Evolutionary conservation across 2,329 filamentous ascomycete species (phyloP).

Genomic region (Alternaria sp.): DNA sequence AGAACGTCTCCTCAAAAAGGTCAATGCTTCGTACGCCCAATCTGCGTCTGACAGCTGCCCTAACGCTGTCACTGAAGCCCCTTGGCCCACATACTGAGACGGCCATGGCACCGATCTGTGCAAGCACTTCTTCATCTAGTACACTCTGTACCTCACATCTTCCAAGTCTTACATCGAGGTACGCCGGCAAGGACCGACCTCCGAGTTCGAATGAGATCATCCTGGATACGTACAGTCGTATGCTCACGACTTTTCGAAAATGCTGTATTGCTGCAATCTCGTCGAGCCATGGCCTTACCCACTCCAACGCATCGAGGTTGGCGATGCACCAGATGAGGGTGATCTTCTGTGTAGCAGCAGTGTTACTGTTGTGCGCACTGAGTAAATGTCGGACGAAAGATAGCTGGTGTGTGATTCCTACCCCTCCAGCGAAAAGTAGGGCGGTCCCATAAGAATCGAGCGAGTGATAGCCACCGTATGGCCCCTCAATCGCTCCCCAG

Average conservation of each 20-base stretch:
- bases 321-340: slow-evolving; percentile 90
- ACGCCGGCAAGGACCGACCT: slow-evolving; percentile 58
- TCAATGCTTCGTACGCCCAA: slow-evolving; percentile 71
- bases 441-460: slow-evolving; percentile 89
- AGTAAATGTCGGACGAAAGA: slow-evolving; percentile 76
- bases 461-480: slow-evolving; percentile 76
- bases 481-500: slow-evolving; percentile 81
- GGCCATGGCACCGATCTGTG: slow-evolving; percentile 83
- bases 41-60: slow-evolving; percentile 68
- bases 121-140: slow-evolving; percentile 76
- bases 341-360: slow-evolving; percentile 77
- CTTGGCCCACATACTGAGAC: slow-evolving; percentile 81
- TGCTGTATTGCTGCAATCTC: slow-evolving; percentile 78
- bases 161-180: slow-evolving; percentile 84
- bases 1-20: slow-evolving; percentile 78
- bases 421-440: slow-evolving; percentile 86
- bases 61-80: slow-evolving; percentile 74
- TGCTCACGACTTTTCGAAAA: slow-evolving; percentile 79
- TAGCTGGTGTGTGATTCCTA: slow-evolving; percentile 92
- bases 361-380: slow-evolving; percentile 65
- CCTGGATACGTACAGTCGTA: slow-evolving; percentile 87
- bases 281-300: slow-evolving; percentile 88
- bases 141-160: slow-evolving; percentile 79
- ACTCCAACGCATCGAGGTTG: slow-evolving; percentile 82
- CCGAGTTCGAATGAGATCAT: slow-evolving; percentile 75